Evolutionary conservation across 768 basidiomycete genomes (phyloP).

Genomic region (Suillus brevipes): DNA sequence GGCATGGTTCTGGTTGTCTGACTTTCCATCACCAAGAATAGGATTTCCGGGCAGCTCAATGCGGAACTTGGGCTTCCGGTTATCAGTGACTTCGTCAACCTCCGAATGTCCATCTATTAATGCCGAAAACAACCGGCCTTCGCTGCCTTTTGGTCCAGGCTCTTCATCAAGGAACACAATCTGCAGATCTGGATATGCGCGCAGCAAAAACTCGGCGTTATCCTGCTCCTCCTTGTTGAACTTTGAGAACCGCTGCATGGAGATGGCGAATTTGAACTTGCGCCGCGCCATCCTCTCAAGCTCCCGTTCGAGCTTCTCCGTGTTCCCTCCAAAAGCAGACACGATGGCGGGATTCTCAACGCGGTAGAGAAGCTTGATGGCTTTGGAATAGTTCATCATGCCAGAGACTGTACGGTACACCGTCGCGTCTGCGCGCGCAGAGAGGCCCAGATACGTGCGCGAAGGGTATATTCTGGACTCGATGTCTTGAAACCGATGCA

Average conservation of each 20-base stretch:
- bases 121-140: conserved; percentile 86
- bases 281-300: conserved; percentile 94
- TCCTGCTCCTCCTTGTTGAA: conserved; percentile 99
- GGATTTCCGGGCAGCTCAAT: conserved; percentile 98
- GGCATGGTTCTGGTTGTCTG: conserved; percentile 99
- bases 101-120: conserved; percentile 98
- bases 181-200: conserved; percentile 97
- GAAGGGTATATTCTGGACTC: conserved; percentile 96
- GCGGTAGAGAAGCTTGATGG: conserved; percentile 97
- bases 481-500: conserved; percentile 99
- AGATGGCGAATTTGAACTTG: conserved; percentile 98
- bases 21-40: conserved; percentile 98
- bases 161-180: conserved; percentile 99
- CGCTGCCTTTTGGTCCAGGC: conserved; percentile 82
- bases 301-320: conserved; percentile 93
- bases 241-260: conserved; percentile 99
- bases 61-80: conserved; percentile 95
- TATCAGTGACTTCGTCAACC: conserved; percentile 82
- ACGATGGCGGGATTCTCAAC: conserved; percentile 99
- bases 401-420: conserved; percentile 98
- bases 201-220: conserved; percentile 95
- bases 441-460: conserved; percentile 99
- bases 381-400: conserved; percentile 99
- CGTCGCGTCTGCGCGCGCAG: conserved; percentile 95
- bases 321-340: conserved; percentile 94